These are phyloP conservation scores for Ophiostoma montium DNA, from an alignment of 2,329 filamentous ascomycete species.

Conservation along the genomic window DNA sequence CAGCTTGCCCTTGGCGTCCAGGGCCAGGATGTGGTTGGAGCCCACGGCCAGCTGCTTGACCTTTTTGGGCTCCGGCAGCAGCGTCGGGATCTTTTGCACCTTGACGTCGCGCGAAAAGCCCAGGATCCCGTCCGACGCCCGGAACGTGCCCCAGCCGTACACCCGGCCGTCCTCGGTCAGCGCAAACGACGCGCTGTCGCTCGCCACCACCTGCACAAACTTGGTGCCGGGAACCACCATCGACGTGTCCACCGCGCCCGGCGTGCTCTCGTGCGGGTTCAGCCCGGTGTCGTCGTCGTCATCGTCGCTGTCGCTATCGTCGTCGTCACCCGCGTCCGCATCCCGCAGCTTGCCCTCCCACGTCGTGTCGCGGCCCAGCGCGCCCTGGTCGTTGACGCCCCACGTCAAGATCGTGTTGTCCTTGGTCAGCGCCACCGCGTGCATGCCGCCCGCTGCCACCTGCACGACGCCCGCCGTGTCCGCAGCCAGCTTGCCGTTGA, in stretches of 20 bases:
- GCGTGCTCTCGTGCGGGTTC: constrained; percentile 50
- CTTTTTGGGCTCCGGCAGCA: constrained; percentile 50
- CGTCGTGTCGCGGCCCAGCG: constrained; percentile 59
- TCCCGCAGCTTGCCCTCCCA: constrained; percentile 45
- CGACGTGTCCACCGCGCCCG: constrained; percentile 39
- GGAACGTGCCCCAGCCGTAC: constrained; percentile 76
- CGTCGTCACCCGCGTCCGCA: constrained; percentile 35
- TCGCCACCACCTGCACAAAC: constrained; percentile 50
- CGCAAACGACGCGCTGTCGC: constrained; percentile 62
- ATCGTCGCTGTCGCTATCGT: constrained; percentile 20
- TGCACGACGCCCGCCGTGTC: constrained; percentile 54
- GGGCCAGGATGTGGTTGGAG: constrained; percentile 56
- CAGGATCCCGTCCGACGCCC: constrained; percentile 39
- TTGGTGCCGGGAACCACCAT: constrained; percentile 17
- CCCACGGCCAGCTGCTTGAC: constrained; percentile 51
- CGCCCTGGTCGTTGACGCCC: constrained; percentile 78
- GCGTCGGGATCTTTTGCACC: constrained; percentile 34
- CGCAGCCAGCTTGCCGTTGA: constrained; percentile 46
- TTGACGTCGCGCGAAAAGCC: constrained; percentile 19
- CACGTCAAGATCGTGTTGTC: constrained; percentile 74
- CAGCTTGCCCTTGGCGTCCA: constrained; percentile 50
- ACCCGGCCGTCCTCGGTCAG: constrained; percentile 62
- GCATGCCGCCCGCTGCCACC: constrained; percentile 70
- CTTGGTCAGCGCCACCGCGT: constrained; percentile 59
- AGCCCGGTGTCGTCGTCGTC: constrained; percentile 29